Percentiles rank a stretch among this genome's conserved stretches.
These are phyloP conservation scores for Polyporus arcularius DNA, from an alignment of 768 basidiomycete genomes.

Conservation along the genomic window DNA sequence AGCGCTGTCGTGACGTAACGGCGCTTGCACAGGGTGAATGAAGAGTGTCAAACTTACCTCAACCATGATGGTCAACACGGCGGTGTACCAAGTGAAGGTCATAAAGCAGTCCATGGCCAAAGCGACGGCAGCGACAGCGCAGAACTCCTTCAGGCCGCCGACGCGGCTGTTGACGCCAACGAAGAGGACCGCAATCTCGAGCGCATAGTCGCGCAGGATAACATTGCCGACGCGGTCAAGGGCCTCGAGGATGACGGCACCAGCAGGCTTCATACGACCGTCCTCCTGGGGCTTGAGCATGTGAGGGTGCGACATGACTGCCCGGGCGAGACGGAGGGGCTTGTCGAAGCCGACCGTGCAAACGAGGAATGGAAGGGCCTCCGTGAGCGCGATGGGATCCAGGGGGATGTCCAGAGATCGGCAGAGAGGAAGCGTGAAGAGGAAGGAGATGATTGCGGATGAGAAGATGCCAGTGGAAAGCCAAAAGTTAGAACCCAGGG, in stretches of 20 bases:
- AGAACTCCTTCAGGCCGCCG: constrained; percentile 90
- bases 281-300: constrained; percentile 33
- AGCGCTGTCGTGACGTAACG: not conserved
- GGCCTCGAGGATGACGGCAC: constrained; percentile 82
- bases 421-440: constrained; percentile 78
- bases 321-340: constrained; percentile 85
- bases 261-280: constrained; percentile 69
- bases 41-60: constrained; percentile 55
- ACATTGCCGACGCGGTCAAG: constrained; percentile 75
- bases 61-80: constrained; percentile 92
- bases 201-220: constrained; percentile 89
- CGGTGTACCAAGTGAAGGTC: constrained; percentile 87
- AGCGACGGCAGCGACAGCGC: constrained; percentile 89
- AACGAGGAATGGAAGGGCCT: constrained; percentile 96
- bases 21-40: not conserved
- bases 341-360: constrained; percentile 99
- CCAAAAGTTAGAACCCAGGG: constrained; percentile 78
- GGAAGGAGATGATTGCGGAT: constrained; percentile 79
- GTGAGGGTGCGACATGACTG: constrained; percentile 85
- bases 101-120: constrained; percentile 85
- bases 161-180: constrained; percentile 88
- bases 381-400: constrained; percentile 90
- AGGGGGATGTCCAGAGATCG: constrained; percentile 82
- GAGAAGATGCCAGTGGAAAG: constrained; percentile 75
- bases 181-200: constrained; percentile 88